Conservation (phyloP, 345 rosid species). For the Eucalyptus microcorys region DNA sequence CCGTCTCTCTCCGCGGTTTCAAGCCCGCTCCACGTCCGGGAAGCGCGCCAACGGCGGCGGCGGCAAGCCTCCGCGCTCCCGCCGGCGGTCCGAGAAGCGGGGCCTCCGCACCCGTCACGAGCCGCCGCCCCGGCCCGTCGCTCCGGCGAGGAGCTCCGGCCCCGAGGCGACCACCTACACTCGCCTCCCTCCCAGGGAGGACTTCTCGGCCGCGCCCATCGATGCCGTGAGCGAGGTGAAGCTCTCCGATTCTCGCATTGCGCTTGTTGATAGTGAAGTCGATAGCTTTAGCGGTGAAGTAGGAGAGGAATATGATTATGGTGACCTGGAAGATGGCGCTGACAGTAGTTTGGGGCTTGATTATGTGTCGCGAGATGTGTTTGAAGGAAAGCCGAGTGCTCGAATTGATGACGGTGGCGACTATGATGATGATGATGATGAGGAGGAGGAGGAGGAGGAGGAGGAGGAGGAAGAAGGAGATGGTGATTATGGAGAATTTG, state of each 20-base stretch:
- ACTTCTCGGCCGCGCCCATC: conserved; percentile 14
- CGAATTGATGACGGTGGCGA: conserved; percentile 14
- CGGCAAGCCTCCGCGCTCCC: conserved; percentile 1
- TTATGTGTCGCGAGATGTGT: conserved; percentile 26
- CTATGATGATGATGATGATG: conserved; percentile 20
- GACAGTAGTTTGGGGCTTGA: conserved; percentile 13
- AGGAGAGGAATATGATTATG: conserved; percentile 11
- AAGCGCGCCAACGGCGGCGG: conserved; percentile 1
- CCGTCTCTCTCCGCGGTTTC: conserved; percentile 32
- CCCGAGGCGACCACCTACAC: conserved; percentile 78
- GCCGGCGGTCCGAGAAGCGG: neutral
- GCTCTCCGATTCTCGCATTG: conserved; percentile 40
- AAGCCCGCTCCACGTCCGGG: conserved; percentile 26
- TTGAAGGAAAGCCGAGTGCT: conserved; percentile 24
- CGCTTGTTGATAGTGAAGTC: conserved; percentile 3
- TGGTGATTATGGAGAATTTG: conserved; percentile 6
- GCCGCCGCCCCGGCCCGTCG: conserved; percentile 18
- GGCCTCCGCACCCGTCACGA: conserved; percentile 13
- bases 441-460: neutral
- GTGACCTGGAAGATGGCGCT: neutral
- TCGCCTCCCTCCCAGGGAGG: conserved; percentile 78
- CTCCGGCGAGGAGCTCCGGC: conserved; percentile 8
- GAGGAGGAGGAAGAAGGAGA: neutral
- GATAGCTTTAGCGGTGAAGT: conserved; percentile 5
- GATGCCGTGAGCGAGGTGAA: conserved; percentile 24